Evolutionary conservation across 768 basidiomycete genomes (phyloP).

Genomic region (Podaxis mareebaensis): DNA sequence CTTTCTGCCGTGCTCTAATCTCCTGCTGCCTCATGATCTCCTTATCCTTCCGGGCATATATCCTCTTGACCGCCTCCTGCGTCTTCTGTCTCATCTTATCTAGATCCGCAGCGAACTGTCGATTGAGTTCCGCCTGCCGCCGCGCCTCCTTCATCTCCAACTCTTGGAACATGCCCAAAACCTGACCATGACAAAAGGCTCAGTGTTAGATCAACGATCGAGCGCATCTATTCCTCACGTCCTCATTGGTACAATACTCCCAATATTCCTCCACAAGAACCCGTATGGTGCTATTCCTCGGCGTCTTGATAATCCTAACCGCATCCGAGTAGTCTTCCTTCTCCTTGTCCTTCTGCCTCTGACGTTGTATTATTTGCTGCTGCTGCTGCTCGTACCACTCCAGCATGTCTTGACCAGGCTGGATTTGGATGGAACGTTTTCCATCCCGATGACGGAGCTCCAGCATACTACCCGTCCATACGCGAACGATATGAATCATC

Average conservation of each 20-base stretch:
- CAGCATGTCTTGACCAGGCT: not conserved
- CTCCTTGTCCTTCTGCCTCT: not conserved
- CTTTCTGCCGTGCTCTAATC: not conserved
- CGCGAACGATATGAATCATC: constrained; percentile 4
- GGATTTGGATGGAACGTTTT: not conserved
- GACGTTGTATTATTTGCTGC: not conserved
- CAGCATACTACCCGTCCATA: not conserved
- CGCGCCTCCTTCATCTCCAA: not conserved
- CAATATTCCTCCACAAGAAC: constrained; percentile 4
- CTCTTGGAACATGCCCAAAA: not conserved
- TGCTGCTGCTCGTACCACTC: not conserved
- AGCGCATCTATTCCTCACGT: not conserved
- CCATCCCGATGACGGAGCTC: not conserved
- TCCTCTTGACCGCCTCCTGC: not conserved
- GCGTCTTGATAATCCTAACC: constrained; percentile 1
- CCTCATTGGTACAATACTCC: not conserved
- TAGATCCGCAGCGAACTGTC: not conserved
- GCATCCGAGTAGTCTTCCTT: not conserved
- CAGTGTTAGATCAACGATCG: not conserved
- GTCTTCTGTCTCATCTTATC: constrained; percentile 2
- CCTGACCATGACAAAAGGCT: not conserved
- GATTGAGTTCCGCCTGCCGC: constrained; percentile 2
- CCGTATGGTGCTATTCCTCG: not conserved
- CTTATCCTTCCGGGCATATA: not conserved
- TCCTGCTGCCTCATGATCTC: not conserved